Conservation (phyloP, 2,329 filamentous ascomycete species). For the Neofusicoccum umdonicola region DNA sequence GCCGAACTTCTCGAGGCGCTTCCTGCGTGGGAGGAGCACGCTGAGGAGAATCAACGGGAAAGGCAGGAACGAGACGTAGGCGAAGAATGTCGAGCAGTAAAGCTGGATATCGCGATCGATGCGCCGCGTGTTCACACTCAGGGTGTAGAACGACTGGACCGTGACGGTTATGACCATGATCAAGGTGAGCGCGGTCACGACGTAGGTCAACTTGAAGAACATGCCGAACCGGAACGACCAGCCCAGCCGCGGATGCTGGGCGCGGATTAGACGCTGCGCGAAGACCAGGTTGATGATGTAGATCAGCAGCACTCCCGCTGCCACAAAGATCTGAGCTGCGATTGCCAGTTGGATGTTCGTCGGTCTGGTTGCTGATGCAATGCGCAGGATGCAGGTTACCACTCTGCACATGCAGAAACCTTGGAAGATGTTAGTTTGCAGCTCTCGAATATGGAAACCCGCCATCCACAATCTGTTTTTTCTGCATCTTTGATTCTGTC, state of each 20-base stretch:
- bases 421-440: slow-evolving; percentile 18
- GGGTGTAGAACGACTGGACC: slow-evolving; percentile 66
- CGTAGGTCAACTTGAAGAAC: slow-evolving; percentile 59
- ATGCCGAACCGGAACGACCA: slow-evolving; percentile 59
- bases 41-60: slow-evolving; percentile 55
- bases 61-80: slow-evolving; percentile 65
- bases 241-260: slow-evolving; percentile 67
- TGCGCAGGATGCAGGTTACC: slow-evolving; percentile 38
- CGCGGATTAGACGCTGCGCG: slow-evolving; percentile 70
- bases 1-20: slow-evolving; percentile 59
- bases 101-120: slow-evolving; percentile 64
- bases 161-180: slow-evolving; percentile 64
- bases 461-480: too few relatives aligned
- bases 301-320: slow-evolving; percentile 70
- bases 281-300: slow-evolving; percentile 79
- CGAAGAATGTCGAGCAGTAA: slow-evolving; percentile 60
- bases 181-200: slow-evolving; percentile 58
- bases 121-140: slow-evolving; percentile 48
- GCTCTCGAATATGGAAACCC: background rate
- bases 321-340: slow-evolving; percentile 66
- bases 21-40: slow-evolving; percentile 45
- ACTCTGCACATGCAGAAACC: slow-evolving; percentile 46
- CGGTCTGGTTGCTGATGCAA: slow-evolving; percentile 31
- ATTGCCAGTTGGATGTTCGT: slow-evolving; percentile 50
- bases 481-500: background rate